Percentiles rank a stretch among this genome's conserved stretches.
Evolutionary conservation across 306 rosid species (phyloP).

Genomic region (Begonia fuchsioides): DNA sequence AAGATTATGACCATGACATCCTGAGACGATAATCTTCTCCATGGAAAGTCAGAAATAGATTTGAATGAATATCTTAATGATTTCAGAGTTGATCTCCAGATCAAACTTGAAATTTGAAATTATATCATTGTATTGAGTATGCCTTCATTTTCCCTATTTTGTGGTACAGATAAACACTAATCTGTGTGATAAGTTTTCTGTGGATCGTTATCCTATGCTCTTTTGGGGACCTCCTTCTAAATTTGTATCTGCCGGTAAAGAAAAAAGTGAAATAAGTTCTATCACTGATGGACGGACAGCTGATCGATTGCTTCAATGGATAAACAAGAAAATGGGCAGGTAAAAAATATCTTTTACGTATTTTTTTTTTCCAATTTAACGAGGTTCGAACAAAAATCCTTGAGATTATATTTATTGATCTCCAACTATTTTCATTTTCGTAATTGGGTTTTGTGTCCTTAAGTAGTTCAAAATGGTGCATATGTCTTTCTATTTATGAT

Average conservation of each 20-base stretch:
- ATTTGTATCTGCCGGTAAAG: constrained; percentile 60
- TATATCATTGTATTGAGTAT: constrained; percentile 22
- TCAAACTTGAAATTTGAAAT: not conserved
- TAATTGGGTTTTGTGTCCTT: no score
- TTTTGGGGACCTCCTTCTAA: constrained; percentile 84
- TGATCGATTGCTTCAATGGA: constrained; percentile 70
- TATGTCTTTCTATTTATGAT: no score
- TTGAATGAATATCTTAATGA: no score
- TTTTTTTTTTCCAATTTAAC: constrained; percentile 3
- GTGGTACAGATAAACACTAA: constrained; percentile 92
- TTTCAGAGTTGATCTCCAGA: not conserved
- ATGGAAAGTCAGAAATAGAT: no score
- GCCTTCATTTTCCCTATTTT: constrained; percentile 40
- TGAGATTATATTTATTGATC: no score
- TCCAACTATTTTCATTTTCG: no score
- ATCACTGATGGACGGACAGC: constrained; percentile 69
- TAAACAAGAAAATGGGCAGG: constrained; percentile 80
- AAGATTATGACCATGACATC: no score
- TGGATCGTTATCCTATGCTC: constrained; percentile 88
- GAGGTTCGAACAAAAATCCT: no score
- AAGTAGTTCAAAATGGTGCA: no score
- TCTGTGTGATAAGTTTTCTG: constrained; percentile 90
- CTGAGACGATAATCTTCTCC: no score
- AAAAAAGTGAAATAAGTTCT: constrained; percentile 41
- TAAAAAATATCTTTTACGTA: constrained; percentile 22